Base-by-base conservation (phyloP, 164 flowering plant species). In the Taxillus chinensis region DNA sequence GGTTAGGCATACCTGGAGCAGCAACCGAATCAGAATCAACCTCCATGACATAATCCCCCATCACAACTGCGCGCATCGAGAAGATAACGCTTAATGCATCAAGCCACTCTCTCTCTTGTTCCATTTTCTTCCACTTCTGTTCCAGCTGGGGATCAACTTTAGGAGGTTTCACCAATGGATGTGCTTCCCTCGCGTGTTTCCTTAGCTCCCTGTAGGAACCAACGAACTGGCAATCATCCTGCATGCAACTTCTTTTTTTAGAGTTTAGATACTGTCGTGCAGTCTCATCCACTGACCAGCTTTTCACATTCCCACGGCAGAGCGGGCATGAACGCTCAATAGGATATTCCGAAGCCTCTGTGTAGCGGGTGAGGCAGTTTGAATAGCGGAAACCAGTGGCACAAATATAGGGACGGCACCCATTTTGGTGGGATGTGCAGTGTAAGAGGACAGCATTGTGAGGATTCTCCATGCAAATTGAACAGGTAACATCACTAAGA, bases 401-500 rank as follows among this genome's bases (percentile, higher is more conserved):
- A 51, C 79, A 75, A 61, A 76, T 70, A 65, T 62, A 76, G 37
- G 79, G 72, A 1, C 72, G 65, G 59, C 79, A 73, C 7, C 79
- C 77, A 27, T 65, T 64, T 37, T 73, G 64, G 41, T 62, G 56
- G 15, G 76, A 70, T 7, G 77, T 64, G 61, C 79, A 76, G 9
- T 9, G 55, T 42, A 76, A 39, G 52, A 76, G 79, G 17, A 76
- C 76, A 5, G 72, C 74, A 62, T 70, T 76, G 59, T 76, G 79
- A n/a, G 79, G 79, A 59, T 71, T 72, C 46, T 76, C 79, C 72
- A 73, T 64, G 61, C 79, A 76, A 41, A 76, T 63, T 1, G 79
- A 64, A 46, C 79, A 76, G 59, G 65, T 65, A 38, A 67, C 74
- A 42, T 73, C 77, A 42, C 71, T 77, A 73, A 77, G 73, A 55